Evolutionary conservation across 345 rosid genomes (phyloP).

Genomic region (Excoecaria agallocha): DNA sequence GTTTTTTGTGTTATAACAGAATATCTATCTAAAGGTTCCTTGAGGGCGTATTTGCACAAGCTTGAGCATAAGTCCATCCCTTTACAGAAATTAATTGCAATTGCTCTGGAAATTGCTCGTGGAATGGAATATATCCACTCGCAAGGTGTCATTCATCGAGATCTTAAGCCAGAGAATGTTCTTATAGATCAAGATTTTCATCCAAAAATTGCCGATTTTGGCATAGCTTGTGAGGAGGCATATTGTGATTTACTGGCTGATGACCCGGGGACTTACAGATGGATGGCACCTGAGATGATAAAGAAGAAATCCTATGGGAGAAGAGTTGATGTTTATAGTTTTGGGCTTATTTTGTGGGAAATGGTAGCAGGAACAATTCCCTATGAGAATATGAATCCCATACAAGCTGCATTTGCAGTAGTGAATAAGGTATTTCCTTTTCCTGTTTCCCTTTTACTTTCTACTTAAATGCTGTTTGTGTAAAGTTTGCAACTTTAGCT

Average conservation of each 20-base stretch:
- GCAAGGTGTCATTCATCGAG: constrained; percentile 83
- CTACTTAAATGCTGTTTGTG: background rate
- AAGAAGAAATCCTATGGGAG: constrained; percentile 77
- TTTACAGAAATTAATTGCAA: constrained; percentile 51
- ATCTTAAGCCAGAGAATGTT: constrained; percentile 95
- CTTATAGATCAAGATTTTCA: constrained; percentile 70
- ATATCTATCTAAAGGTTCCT: constrained; percentile 68
- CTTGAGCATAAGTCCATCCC: constrained; percentile 76
- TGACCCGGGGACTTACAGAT: constrained; percentile 96
- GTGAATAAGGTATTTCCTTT: constrained; percentile 69
- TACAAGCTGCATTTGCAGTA: constrained; percentile 99
- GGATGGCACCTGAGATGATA: constrained; percentile 99
- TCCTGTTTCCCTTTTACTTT: background rate
- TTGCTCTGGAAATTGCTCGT: constrained; percentile 77
- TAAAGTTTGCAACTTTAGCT: background rate
- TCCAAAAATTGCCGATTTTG: constrained; percentile 90
- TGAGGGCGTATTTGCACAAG: constrained; percentile 91
- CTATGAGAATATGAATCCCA: constrained; percentile 95
- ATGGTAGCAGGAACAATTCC: constrained; percentile 92
- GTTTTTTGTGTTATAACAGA: constrained; percentile 70
- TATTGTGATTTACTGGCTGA: constrained; percentile 77
- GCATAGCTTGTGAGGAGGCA: constrained; percentile 93
- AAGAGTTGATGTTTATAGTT: constrained; percentile 91
- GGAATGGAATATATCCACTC: constrained; percentile 97
- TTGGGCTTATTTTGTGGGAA: constrained; percentile 96